Evolutionary conservation across 352 stramenopile species (phyloP).

Genomic region (Globisporangium barbulae): DNA sequence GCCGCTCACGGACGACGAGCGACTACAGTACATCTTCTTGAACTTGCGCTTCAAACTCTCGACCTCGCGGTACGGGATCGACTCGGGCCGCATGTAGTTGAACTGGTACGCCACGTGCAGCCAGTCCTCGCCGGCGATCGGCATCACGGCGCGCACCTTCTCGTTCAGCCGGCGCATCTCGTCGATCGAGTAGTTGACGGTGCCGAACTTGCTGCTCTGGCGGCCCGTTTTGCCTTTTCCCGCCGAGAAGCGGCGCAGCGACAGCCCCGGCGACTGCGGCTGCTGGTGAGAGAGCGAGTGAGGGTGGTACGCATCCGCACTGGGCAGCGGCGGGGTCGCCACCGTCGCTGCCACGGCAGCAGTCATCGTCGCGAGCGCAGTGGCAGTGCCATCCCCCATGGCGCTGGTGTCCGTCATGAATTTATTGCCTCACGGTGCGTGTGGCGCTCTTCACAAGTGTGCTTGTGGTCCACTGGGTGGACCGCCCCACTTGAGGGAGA

Average conservation of each 20-base stretch:
- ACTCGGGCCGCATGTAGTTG: slow-evolving; percentile 60
- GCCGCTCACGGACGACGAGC: slow-evolving; percentile 13
- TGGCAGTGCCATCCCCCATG: not conserved
- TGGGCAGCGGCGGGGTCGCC: not conserved
- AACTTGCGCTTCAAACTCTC: slow-evolving; percentile 70
- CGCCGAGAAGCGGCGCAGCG: slow-evolving; percentile 7
- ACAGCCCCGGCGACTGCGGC: not conserved
- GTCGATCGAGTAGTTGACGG: slow-evolving; percentile 64
- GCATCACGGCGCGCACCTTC: slow-evolving; percentile 54
- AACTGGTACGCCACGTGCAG: slow-evolving; percentile 64
- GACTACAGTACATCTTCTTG: slow-evolving; percentile 68
- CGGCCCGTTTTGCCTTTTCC: slow-evolving; percentile 20
- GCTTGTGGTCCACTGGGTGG: not conserved
- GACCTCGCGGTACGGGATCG: slow-evolving; percentile 58
- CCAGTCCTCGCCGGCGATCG: slow-evolving; percentile 48
- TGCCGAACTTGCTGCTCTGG: slow-evolving; percentile 58
- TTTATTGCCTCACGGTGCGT: not conserved
- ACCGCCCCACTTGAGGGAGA: slow-evolving; percentile 2
- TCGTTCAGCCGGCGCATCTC: slow-evolving; percentile 66
- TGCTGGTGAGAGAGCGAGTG: not conserved
- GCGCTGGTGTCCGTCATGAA: not conserved
- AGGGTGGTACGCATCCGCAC: not conserved
- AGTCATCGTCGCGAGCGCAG: not conserved
- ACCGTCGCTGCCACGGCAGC: not conserved
- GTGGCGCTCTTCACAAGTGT: slow-evolving; percentile 7